Percentiles rank a stretch among this genome's conserved stretches.
phyloP scores from a whole-genome alignment of 352 stramenopile species.

The Pythium angustatum region DNA sequence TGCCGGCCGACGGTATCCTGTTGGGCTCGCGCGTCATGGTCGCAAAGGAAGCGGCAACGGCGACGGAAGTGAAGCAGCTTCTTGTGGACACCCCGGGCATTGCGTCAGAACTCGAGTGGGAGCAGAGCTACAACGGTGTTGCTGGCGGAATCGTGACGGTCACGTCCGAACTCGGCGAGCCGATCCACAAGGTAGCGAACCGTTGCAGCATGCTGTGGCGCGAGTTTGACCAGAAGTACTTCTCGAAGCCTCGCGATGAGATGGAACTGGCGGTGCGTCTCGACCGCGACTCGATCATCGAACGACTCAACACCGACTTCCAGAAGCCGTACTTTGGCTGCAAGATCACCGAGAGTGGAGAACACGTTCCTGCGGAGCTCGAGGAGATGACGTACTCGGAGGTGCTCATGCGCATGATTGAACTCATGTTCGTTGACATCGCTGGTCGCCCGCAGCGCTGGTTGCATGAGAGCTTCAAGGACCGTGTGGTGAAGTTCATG shows the following conservation, averaged over 20 bases:
- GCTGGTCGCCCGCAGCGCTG: conserved; percentile 60
- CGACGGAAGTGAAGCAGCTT: conserved; percentile 80
- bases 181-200: conserved; percentile 86
- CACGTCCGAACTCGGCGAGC: conserved; percentile 81
- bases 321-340: conserved; percentile 90
- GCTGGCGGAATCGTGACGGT: conserved; percentile 82
- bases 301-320: conserved; percentile 82
- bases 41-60: conserved; percentile 85
- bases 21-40: conserved; percentile 86
- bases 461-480: conserved; percentile 69
- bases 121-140: conserved; percentile 69
- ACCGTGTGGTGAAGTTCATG: conserved; percentile 78
- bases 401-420: conserved; percentile 73
- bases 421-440: conserved; percentile 74
- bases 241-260: conserved; percentile 71
- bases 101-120: conserved; percentile 70
- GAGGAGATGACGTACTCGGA: conserved; percentile 88
- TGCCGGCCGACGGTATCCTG: conserved; percentile 83
- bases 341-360: conserved; percentile 45
- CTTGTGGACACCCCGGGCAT: conserved; percentile 81
- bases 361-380: conserved; percentile 50
- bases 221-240: conserved; percentile 88
- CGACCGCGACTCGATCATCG: conserved; percentile 79
- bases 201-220: conserved; percentile 76
- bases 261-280: conserved; percentile 61